Evolutionary conservation across 139 green algal species (phyloP).

Genomic region (Coccomyxa sp.): DNA sequence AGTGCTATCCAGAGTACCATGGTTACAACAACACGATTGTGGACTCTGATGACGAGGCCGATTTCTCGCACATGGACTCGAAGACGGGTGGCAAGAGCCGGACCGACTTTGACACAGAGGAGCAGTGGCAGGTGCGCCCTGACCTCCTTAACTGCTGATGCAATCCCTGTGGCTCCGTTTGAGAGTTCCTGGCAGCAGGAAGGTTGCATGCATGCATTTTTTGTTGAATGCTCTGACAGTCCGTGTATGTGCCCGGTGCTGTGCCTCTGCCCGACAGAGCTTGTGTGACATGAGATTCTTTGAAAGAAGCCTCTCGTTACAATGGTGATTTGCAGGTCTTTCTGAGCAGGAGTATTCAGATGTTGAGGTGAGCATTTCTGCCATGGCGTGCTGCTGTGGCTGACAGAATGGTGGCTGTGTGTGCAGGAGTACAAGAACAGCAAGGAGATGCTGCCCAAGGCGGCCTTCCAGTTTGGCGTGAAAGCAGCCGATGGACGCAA

Average conservation of each 20-base stretch:
- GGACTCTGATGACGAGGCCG: conserved; percentile 30
- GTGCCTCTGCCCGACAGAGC: background rate
- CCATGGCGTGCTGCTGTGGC: no score
- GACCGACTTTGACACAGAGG: conserved; percentile 72
- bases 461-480: conserved; percentile 74
- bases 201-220: background rate
- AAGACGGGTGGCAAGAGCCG: conserved; percentile 40
- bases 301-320: no score
- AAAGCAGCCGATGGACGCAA: conserved; percentile 67
- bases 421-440: conserved; percentile 51
- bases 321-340: background rate
- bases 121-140: conserved; percentile 51
- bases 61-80: conserved; percentile 46
- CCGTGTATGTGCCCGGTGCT: background rate
- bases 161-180: no score
- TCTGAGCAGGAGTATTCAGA: background rate
- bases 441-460: conserved; percentile 59
- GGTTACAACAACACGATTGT: conserved; percentile 22
- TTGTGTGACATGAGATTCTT: no score
- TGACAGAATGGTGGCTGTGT: background rate
- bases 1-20: conserved; percentile 56
- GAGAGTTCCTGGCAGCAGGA: background rate
- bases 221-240: background rate
- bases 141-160: no score
- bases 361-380: background rate